phyloP scores from a whole-genome alignment of 257 asterid species.

The Salvia splendens region DNA sequence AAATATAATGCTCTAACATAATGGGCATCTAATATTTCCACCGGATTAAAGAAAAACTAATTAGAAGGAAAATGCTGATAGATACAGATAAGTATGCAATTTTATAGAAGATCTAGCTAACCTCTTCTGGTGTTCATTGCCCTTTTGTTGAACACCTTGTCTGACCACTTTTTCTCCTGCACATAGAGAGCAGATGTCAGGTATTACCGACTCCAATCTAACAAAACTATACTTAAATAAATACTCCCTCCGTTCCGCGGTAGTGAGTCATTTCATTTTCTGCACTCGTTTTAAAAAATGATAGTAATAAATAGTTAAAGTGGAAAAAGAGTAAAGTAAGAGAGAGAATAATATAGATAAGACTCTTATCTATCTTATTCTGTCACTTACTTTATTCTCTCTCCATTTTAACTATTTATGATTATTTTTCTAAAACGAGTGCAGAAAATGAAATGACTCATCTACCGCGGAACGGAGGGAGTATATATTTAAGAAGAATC shows the following conservation, averaged over 20 bases:
- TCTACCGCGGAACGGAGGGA: no score
- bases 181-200: conserved; percentile 23
- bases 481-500: conserved; percentile 7
- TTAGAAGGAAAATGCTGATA: conserved; percentile 9
- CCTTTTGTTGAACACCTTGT: conserved; percentile 99
- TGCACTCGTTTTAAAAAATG: no score
- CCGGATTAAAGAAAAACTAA: conserved; percentile 1
- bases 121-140: conserved; percentile 99
- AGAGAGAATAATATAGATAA: no score
- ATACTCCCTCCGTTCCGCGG: no score
- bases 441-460: no score
- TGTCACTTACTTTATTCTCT: no score
- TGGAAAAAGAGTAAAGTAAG: no score
- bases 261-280: no score
- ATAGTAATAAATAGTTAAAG: no score
- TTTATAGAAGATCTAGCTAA: conserved; percentile 29
- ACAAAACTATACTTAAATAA: conserved; percentile 13
- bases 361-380: no score
- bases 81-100: conserved; percentile 13
- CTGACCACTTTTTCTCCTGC: conserved; percentile 94
- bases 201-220: not conserved
- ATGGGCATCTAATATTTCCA: conserved; percentile 6
- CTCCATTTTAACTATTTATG: no score
- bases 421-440: no score
- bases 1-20: conserved; percentile 11